Conservation (phyloP, 306 rosid species). For the Inga leiocalycina region DNA sequence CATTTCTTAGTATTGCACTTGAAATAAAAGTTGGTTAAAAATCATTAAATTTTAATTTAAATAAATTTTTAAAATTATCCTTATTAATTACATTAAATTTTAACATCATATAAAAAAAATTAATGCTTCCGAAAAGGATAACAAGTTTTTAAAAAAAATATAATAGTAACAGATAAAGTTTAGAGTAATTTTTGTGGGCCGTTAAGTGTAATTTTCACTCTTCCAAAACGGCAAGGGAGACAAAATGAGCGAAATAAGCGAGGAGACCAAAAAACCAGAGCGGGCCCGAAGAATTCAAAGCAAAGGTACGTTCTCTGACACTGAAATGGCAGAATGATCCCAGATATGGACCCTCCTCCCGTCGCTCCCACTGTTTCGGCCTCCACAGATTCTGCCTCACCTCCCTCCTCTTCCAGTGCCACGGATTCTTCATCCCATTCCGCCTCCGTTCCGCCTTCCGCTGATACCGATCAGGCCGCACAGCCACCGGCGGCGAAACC, state of each 20-base stretch:
- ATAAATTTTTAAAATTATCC: too few species aligned
- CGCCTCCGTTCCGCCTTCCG: neutral
- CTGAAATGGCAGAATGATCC: slow-evolving; percentile 39
- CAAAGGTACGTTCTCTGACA: neutral
- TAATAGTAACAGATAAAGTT: too few species aligned
- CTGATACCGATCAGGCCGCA: slow-evolving; percentile 30
- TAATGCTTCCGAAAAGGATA: too few species aligned
- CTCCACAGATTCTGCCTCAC: too few species aligned
- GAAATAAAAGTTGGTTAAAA: too few species aligned
- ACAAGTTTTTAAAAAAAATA: too few species aligned
- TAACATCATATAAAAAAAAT: too few species aligned
- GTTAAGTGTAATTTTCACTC: neutral
- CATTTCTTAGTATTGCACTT: too few species aligned
- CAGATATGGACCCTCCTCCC: slow-evolving; percentile 22
- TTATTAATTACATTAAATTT: too few species aligned
- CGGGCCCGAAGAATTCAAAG: slow-evolving; percentile 12
- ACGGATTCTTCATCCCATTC: neutral
- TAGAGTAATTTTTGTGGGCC: too few species aligned
- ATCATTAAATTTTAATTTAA: too few species aligned
- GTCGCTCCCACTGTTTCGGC: slow-evolving; percentile 9
- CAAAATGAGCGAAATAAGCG: neutral
- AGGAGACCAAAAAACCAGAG: neutral
- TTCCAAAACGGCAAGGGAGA: neutral
- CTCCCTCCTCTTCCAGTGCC: slow-evolving; percentile 1
- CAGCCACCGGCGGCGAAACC: slow-evolving; percentile 38